phyloP scores from a whole-genome alignment of 768 basidiomycete species.

The button mushroom (Agaricus bisporus) region DNA sequence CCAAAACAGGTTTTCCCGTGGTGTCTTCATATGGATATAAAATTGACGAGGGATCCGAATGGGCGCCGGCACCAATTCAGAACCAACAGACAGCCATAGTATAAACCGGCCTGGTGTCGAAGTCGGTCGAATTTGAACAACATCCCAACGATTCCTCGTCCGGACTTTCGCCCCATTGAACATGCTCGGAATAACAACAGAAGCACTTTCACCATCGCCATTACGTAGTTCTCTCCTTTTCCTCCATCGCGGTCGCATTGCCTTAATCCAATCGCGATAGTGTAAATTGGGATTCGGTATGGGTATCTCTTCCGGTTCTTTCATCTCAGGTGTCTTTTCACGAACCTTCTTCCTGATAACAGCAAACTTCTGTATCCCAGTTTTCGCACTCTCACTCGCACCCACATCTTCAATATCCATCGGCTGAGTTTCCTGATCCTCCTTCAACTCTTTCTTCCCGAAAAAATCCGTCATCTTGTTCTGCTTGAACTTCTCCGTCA shows the following conservation, averaged over 20 bases:
- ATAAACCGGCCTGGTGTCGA: slow-evolving; percentile 75
- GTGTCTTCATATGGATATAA: slow-evolving; percentile 82
- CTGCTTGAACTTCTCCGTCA: slow-evolving; percentile 96
- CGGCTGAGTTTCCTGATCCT: slow-evolving; percentile 19
- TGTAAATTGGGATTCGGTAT: slow-evolving; percentile 59
- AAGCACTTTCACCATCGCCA: slow-evolving; percentile 26
- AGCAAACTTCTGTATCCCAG: slow-evolving; percentile 24
- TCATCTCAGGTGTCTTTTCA: slow-evolving; percentile 38
- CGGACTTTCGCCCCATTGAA: slow-evolving; percentile 58
- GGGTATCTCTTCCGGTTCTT: slow-evolving; percentile 29
- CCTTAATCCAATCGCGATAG: slow-evolving; percentile 75
- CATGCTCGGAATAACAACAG: slow-evolving; percentile 60
- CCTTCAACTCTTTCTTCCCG: slow-evolving; percentile 23
- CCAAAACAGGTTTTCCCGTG: slow-evolving; percentile 61
- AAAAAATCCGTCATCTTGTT: slow-evolving; percentile 98
- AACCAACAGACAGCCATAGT: slow-evolving; percentile 83
- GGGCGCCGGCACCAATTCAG: slow-evolving; percentile 71
- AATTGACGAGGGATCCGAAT: slow-evolving; percentile 88
- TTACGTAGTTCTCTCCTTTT: slow-evolving; percentile 43
- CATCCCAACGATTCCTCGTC: slow-evolving; percentile 77
- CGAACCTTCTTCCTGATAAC: slow-evolving; percentile 15
- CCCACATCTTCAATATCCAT: slow-evolving; percentile 62
- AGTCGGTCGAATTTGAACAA: slow-evolving; percentile 83
- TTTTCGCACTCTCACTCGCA: slow-evolving; percentile 30
- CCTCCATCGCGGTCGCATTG: slow-evolving; percentile 76